A percentile compares a stretch with the other conserved stretches of the same genome.
Conservation (phyloP, 176 grass and related monocot species). For the Avena insularis region DNA sequence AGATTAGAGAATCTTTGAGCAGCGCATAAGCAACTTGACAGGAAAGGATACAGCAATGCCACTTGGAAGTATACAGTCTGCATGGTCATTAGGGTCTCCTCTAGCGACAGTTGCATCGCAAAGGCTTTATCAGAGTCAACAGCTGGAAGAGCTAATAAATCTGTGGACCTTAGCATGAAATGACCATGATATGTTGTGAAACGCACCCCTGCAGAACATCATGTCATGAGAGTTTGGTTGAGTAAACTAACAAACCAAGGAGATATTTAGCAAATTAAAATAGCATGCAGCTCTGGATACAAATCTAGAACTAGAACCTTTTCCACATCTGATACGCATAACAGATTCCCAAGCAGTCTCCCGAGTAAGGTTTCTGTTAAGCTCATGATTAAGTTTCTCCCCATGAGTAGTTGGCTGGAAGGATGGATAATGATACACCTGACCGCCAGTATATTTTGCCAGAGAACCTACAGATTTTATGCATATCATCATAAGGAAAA, state of each 20-base stretch:
- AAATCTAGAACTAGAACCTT: conserved; percentile 48
- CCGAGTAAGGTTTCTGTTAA: conserved; percentile 82
- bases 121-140: conserved; percentile 97
- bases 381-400: conserved; percentile 84
- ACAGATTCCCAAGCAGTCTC: conserved; percentile 99
- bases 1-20: too few relatives aligned
- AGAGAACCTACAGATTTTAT: conserved; percentile 52
- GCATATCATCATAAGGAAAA: too few relatives aligned
- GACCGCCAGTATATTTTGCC: conserved; percentile 93
- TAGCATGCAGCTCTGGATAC: too few relatives aligned
- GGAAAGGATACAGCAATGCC: conserved; percentile 41
- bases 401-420: conserved; percentile 70
- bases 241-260: too few relatives aligned
- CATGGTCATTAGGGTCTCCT: conserved; percentile 85
- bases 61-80: conserved; percentile 93
- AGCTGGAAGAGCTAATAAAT: conserved; percentile 72
- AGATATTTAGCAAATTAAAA: too few relatives aligned
- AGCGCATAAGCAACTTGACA: too few relatives aligned
- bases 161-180: conserved; percentile 97
- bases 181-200: conserved; percentile 98
- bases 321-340: conserved; percentile 98
- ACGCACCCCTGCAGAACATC: conserved; percentile 37
- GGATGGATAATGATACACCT: conserved; percentile 92
- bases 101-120: conserved; percentile 80
- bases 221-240: too few relatives aligned